phyloP scores from a whole-genome alignment of 169 alveolate species.

The Theileria equi region DNA sequence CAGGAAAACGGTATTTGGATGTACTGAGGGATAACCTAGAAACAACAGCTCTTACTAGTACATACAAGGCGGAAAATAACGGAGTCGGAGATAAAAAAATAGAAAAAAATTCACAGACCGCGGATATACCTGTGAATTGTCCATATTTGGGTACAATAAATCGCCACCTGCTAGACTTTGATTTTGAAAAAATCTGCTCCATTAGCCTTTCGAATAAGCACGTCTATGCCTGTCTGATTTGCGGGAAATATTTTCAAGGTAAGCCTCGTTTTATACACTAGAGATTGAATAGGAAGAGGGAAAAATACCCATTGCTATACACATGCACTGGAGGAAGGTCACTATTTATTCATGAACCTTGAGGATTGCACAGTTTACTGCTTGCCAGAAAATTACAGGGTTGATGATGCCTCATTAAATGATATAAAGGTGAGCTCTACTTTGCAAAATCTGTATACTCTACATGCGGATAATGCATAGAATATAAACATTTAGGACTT shows the following conservation, averaged over 20 bases:
- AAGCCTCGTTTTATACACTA: not conserved
- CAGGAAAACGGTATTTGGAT: no score
- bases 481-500: conserved; percentile 1
- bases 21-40: no score
- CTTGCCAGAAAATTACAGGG: conserved; percentile 96
- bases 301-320: conserved; percentile 91
- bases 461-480: conserved; percentile 37
- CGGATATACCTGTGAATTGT: conserved; percentile 77
- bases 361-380: conserved; percentile 88
- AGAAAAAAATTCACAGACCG: no score
- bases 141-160: conserved; percentile 94
- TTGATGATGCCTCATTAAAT: conserved; percentile 91
- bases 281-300: conserved; percentile 82
- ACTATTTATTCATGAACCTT: conserved; percentile 92
- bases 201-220: conserved; percentile 91
- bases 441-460: conserved; percentile 64
- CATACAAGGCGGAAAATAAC: no score
- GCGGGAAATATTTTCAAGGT: conserved; percentile 97
- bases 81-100: not conserved
- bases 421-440: conserved; percentile 85
- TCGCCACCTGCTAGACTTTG: conserved; percentile 95
- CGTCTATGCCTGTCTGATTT: conserved; percentile 95
- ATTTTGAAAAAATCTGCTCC: conserved; percentile 96
- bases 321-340: conserved; percentile 93
- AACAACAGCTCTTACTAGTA: no score